Evolutionary conservation across 148 eudicot species (phyloP).

Genomic region (Spergularia marina): DNA sequence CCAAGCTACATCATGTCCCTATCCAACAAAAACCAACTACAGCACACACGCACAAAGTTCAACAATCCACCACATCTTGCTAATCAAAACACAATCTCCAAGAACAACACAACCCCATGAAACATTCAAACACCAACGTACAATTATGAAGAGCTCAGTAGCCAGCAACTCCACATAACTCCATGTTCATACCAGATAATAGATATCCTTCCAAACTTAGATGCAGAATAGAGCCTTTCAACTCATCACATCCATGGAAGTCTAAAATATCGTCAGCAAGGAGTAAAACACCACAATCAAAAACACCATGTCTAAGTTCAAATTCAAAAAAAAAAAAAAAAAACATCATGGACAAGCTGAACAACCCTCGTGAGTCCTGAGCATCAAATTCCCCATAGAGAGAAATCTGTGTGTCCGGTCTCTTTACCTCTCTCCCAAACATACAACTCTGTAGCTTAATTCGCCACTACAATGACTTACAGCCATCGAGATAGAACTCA

Average conservation of each 20-base stretch:
- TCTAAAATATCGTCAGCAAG: constrained; percentile 9
- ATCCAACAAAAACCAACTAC: constrained; percentile 40
- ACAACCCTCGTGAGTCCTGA: background rate
- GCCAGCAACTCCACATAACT: constrained; percentile 29
- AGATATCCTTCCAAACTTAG: constrained; percentile 17
- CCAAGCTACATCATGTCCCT: constrained; percentile 31
- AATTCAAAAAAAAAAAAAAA: background rate
- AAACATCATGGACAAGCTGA: background rate
- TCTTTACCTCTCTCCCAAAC: background rate
- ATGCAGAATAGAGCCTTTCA: constrained; percentile 24
- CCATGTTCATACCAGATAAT: background rate
- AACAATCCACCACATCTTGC: constrained; percentile 40
- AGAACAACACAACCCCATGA: constrained; percentile 27
- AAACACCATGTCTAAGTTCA: background rate
- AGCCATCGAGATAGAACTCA: background rate
- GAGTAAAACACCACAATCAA: constrained; percentile 5
- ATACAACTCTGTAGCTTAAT: background rate
- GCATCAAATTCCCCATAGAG: background rate
- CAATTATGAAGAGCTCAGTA: constrained; percentile 23
- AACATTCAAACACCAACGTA: constrained; percentile 30
- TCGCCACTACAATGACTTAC: background rate
- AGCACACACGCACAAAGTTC: constrained; percentile 22
- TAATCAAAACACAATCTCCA: constrained; percentile 23
- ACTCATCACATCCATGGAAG: constrained; percentile 30
- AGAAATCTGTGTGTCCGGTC: background rate